Conservation (phyloP, 345 rosid genomes). For the Camelina hispida region DNA sequence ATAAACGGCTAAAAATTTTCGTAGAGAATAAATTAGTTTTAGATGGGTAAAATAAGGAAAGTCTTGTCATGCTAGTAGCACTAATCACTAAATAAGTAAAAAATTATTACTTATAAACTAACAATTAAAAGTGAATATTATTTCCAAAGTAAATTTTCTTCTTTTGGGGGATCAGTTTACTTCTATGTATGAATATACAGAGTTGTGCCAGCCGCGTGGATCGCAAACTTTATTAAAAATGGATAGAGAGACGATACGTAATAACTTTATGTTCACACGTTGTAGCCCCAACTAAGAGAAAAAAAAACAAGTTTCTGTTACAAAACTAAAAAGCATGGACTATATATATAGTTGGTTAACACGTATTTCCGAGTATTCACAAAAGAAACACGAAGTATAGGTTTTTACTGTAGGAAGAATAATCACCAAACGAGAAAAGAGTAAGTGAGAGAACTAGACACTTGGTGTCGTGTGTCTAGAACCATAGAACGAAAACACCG, state of each 20-base stretch:
- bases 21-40: constrained; percentile 17
- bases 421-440: too few species aligned
- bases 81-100: neutral
- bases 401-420: too few species aligned
- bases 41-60: neutral
- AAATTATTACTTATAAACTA: neutral
- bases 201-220: constrained; percentile 27
- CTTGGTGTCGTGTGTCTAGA: too few species aligned
- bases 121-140: neutral
- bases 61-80: neutral
- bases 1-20: constrained; percentile 7
- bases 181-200: neutral
- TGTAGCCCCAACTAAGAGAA: neutral
- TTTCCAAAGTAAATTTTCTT: neutral
- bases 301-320: neutral
- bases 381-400: neutral
- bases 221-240: neutral
- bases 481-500: too few species aligned
- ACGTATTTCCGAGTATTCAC: neutral
- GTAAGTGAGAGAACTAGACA: too few species aligned
- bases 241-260: constrained; percentile 9
- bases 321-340: neutral
- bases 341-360: neutral
- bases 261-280: constrained; percentile 4
- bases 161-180: neutral